Base-by-base conservation (phyloP, 202 grass and related monocot genomes). In the Brachypodium distachyon region DNA sequence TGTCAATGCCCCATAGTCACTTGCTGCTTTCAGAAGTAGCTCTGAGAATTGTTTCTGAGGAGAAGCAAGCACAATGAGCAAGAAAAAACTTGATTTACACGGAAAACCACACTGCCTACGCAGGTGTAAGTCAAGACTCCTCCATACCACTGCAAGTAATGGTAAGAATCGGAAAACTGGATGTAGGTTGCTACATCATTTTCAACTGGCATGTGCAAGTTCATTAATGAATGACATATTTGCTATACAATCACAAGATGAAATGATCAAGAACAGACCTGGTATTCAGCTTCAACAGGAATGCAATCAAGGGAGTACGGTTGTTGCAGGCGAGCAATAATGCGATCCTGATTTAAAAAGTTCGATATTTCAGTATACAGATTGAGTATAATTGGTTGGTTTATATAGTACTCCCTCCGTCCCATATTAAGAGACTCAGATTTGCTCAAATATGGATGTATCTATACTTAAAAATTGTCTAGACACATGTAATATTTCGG, bases 261-360 rank as follows among this genome's bases (percentile, higher is more conserved):
- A 71, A 52, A 81, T 42, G 12, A 68, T 65, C 27, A 34, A 39
- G 48, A 70, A 58, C 10, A 72, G 41, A 98, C 96, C 87, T 99
- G 96, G 58, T 96, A 97, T 75, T 99, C 96, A 83, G 96, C 96
- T 87, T 99, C 96, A 74, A 99, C 96, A 40, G 96, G 96, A 78
- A 99, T 99, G 85, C 96, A 99, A 60, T 99, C 96, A 58, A 99
- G 88, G 72, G 96, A 99, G 81, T 99, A 99, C 34, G 96, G 96
- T 71, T 99, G 96, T 74, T 99, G 96, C 38, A 99, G 75, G 44
- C 92, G 87, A 61, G 96, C 92, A 90, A 99, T 98, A 71, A 99
- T 99, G 65, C 96, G 96, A 70, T 99, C 96, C 96, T 99, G 88
- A 21, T 57, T 71, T 14, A 90, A 88, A 82, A 83, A 17, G 18